Conservation (phyloP, 257 asterid species). For the Cordia subcordata region DNA sequence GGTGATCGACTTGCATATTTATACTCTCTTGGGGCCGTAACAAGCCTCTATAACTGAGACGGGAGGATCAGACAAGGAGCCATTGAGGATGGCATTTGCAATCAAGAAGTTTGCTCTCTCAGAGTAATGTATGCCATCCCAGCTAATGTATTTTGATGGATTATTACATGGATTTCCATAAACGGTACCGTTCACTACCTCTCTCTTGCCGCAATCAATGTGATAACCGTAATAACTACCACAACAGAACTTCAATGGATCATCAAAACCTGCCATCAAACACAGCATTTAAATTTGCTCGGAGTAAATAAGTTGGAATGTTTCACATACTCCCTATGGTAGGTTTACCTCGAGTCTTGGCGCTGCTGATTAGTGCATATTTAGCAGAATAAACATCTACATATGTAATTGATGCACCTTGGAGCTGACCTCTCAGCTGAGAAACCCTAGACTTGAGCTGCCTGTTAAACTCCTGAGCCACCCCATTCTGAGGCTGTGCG, state of each 20-base stretch:
- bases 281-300: background rate
- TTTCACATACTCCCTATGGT: background rate
- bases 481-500: conserved; percentile 33
- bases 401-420: conserved; percentile 27
- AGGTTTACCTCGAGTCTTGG: conserved; percentile 16
- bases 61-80: conserved; percentile 15
- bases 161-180: conserved; percentile 27
- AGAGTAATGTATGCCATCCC: conserved; percentile 51
- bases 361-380: conserved; percentile 12
- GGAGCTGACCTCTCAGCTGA: conserved; percentile 20
- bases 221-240: conserved; percentile 16
- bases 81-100: conserved; percentile 13
- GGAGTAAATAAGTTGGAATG: conserved; percentile 1
- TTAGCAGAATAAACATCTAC: conserved; percentile 38
- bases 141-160: conserved; percentile 26
- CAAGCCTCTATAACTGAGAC: conserved; percentile 19
- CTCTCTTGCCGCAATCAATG: conserved; percentile 32
- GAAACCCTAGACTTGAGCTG: conserved; percentile 26
- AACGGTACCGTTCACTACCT: conserved; percentile 27
- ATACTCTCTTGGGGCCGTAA: background rate
- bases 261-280: conserved; percentile 27
- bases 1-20: background rate
- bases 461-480: conserved; percentile 34
- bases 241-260: conserved; percentile 29
- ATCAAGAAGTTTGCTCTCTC: conserved; percentile 32